phyloP scores from a whole-genome alignment of 768 basidiomycete genomes.

The Collybia sordida region DNA sequence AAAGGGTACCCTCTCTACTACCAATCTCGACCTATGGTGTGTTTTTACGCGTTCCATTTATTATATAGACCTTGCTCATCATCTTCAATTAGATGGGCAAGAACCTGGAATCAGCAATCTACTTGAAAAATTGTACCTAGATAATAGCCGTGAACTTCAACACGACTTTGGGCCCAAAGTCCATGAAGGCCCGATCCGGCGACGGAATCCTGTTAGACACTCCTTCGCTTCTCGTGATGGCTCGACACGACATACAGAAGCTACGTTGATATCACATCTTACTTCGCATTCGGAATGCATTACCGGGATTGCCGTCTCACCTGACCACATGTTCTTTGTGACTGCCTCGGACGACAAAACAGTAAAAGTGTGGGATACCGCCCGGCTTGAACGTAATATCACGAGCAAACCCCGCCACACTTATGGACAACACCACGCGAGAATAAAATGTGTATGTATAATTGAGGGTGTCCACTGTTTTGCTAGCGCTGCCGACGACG shows the following conservation, averaged over 20 bases:
- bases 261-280: slow-evolving; percentile 81
- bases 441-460: slow-evolving; percentile 69
- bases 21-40: slow-evolving; percentile 75
- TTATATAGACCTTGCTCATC: background rate
- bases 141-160: slow-evolving; percentile 81
- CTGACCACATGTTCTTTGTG: slow-evolving; percentile 94
- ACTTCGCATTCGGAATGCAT: slow-evolving; percentile 80
- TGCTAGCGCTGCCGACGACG: slow-evolving; percentile 83
- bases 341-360: slow-evolving; percentile 94
- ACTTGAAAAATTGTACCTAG: slow-evolving; percentile 86
- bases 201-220: slow-evolving; percentile 72
- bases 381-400: slow-evolving; percentile 91
- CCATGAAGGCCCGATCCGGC: slow-evolving; percentile 76
- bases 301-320: slow-evolving; percentile 81
- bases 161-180: slow-evolving; percentile 91
- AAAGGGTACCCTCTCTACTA: slow-evolving; percentile 50
- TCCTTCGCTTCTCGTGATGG: slow-evolving; percentile 68
- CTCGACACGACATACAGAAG: slow-evolving; percentile 60
- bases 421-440: slow-evolving; percentile 60
- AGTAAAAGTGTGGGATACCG: slow-evolving; percentile 90
- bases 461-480: slow-evolving; percentile 89
- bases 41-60: slow-evolving; percentile 19
- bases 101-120: slow-evolving; percentile 89
- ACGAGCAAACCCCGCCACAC: slow-evolving; percentile 80
- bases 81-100: slow-evolving; percentile 63